Base-by-base conservation (phyloP, 345 rosid species). In the Ceriops decandra region DNA sequence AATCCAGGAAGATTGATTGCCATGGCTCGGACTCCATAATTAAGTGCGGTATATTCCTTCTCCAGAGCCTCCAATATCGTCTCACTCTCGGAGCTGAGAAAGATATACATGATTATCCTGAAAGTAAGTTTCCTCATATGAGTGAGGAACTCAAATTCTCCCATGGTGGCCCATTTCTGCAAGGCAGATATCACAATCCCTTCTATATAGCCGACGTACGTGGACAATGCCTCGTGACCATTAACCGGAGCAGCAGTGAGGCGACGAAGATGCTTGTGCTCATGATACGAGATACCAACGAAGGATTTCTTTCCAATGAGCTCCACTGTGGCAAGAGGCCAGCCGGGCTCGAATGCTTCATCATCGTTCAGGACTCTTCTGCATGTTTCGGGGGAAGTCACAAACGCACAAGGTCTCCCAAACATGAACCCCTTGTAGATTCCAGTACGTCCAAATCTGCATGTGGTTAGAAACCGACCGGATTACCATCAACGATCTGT, bases 1-100 rank as follows among this genome's bases (percentile, higher is more conserved):
- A 93, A 93, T 19, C 98, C 97, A 0, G 93, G 97, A 68, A 88
- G 24, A 76, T 90, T 90, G 73, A 93, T 82, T 7, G 90, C 88
- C 98, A 90, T 88, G 61, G 97, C 91, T 72, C 97, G 72, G 68
- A 92, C 87, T 60, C 97, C 97, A 32, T 76, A 75, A 68, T 92
- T 92, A 53, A 92, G 95, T 2, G 74, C 47, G 0, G 96, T 87
- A 70, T 88, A 93, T 72, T 90, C 89, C 72, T 64, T 77, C 82
- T 93, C 97, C 60, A 93, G 63, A 24, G 81, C 86, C 60, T 85
- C 96, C 88, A 89, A 75, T 20, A 81, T 81, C 2, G 64, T 46
- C 54, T 82, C 89, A 59, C 95, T 82, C 80, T 88, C 95, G 0
- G 85, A 71, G 81, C 97, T 81, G 54, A 92, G 82, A 38, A 92